Evolutionary conservation across 2,329 filamentous ascomycete species (phyloP).

Genomic region (Ophiostoma populinum): DNA sequence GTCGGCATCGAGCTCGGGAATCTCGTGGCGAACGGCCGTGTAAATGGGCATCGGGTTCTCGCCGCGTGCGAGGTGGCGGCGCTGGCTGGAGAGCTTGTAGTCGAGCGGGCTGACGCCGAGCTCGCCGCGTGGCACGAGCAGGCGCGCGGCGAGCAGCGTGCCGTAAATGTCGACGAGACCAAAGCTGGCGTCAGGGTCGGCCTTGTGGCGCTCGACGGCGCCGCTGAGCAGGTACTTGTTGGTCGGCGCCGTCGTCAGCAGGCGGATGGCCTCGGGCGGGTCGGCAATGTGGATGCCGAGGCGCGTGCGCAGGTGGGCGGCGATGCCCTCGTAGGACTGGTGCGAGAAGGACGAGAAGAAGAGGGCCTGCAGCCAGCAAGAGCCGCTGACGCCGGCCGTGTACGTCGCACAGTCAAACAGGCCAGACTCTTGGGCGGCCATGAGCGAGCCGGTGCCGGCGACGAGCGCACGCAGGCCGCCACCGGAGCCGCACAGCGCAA

Average conservation of each 20-base stretch:
- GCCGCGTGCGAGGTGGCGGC: conserved; percentile 56
- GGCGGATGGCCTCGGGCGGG: conserved; percentile 63
- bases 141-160: conserved; percentile 62
- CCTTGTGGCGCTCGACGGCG: conserved; percentile 79
- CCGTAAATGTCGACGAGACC: conserved; percentile 91
- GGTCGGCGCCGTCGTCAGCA: conserved; percentile 75
- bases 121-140: conserved; percentile 76
- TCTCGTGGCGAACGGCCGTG: conserved; percentile 87
- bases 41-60: conserved; percentile 85
- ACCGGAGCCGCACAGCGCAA: conserved; percentile 88
- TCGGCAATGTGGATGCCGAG: conserved; percentile 84
- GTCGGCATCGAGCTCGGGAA: conserved; percentile 43
- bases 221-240: conserved; percentile 83
- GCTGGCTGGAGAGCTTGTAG: conserved; percentile 82
- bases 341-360: conserved; percentile 66
- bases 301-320: conserved; percentile 74
- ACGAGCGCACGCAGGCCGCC: conserved; percentile 81
- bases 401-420: conserved; percentile 91
- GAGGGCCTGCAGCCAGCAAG: conserved; percentile 84
- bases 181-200: conserved; percentile 62
- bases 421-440: conserved; percentile 70
- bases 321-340: conserved; percentile 48
- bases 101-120: conserved; percentile 59
- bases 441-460: conserved; percentile 72
- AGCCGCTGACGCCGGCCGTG: conserved; percentile 86